These are phyloP conservation scores for Taphrina flavorubra DNA, from an alignment of 1,139 yeast species.

Conservation along the genomic window DNA sequence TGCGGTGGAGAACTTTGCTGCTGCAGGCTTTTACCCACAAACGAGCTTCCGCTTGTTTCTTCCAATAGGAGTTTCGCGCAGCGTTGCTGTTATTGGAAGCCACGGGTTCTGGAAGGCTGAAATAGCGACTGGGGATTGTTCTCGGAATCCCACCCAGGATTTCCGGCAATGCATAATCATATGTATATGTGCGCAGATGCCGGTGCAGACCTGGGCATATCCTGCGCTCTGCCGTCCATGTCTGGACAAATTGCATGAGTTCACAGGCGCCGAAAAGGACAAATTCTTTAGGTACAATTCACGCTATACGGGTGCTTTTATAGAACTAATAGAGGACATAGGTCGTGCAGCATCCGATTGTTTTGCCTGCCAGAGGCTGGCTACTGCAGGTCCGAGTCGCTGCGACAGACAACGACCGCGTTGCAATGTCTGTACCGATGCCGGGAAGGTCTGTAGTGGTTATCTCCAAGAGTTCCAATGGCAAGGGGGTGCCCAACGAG, in stretches of 20 bases:
- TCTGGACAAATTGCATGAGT: constrained; percentile 6
- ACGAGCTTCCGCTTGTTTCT: constrained; percentile 8
- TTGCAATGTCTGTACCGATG: constrained; percentile 24
- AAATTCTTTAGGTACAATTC: constrained; percentile 10
- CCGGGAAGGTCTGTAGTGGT: constrained; percentile 17
- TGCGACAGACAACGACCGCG: constrained; percentile 26
- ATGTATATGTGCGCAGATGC: constrained; percentile 1
- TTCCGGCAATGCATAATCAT: not conserved
- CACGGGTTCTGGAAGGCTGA: not conserved
- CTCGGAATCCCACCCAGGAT: not conserved
- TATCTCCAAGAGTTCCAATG: constrained; percentile 20
- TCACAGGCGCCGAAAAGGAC: constrained; percentile 2
- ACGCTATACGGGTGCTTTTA: too few species aligned
- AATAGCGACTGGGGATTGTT: not conserved
- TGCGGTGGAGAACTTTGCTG: not conserved
- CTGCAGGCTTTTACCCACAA: constrained; percentile 14
- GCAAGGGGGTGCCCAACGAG: constrained; percentile 24
- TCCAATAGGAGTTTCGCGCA: not conserved
- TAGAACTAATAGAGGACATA: not conserved
- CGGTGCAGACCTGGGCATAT: not conserved
- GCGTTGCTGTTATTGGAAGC: not conserved
- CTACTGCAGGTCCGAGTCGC: not conserved
- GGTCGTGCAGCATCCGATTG: constrained; percentile 24
- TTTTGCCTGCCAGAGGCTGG: constrained; percentile 11
- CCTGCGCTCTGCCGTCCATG: not conserved